Base-by-base conservation (phyloP, 345 rosid species). In the Sisymbrium altissimum region DNA sequence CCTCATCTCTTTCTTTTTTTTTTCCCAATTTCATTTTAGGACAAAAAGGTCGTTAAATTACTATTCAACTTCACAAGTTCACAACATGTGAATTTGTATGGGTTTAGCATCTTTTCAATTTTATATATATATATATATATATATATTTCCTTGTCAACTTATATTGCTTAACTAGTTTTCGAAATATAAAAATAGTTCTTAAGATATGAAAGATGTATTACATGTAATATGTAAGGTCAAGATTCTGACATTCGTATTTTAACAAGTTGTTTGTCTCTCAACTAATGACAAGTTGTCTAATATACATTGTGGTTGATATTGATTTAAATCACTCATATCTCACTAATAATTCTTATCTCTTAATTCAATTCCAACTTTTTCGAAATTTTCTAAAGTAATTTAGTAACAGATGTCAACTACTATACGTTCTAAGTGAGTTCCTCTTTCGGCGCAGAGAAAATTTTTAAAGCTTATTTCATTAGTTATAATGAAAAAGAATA, bases 31-130 rank as follows among this genome's bases (percentile, higher is more conserved):
- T 52, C 39, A 27, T 10, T 36, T 40, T 49, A 14, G 10, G 29
- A 41, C 7, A 44, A 18, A 61, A 52, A 50, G 18, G 41, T 55
- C 57, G 71, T 12, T 17, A 5, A 19, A 1, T 9, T 29, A 50
- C 6, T 32, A 48, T 58, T 48, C 49, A 10, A 59, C 63, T 59
- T 60, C 57, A 50, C 48, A 9, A 59, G 55, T 59, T 60, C 57
- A 52, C 64, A 44, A 25, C 70, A 61, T 75, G 74, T 68, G 74
- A 41, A 61, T 41, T 50, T 75, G 33, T 75, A 52, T 52, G 57
- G 12, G 10, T 33, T 32, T 41, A 62, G 40, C 58, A 43, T 60
- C 41, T 61, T 68, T 32, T 60, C 38, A 18, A 3, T 11, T 35
- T 33, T 45, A 4, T 23, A 23, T 23, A 45, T 43, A 32, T 32